Conservation (phyloP, 2,329 filamentous ascomycete species). For the Grosmannia huntii region DNA sequence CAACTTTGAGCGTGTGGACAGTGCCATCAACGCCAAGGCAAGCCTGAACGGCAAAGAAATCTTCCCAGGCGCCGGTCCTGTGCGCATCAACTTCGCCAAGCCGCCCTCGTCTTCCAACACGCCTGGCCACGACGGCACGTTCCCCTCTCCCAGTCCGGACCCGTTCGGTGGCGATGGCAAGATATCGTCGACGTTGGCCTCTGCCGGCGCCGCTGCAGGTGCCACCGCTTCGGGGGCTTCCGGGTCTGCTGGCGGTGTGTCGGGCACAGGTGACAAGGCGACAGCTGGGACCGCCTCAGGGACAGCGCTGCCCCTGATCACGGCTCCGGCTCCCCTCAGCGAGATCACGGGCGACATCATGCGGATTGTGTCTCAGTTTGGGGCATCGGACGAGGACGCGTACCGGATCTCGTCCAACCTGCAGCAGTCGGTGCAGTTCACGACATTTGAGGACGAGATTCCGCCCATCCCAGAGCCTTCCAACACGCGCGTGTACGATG, state of each 20-base stretch:
- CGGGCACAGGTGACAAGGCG: neutral
- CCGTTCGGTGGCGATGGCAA: conserved; percentile 47
- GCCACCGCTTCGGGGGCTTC: conserved; percentile 1
- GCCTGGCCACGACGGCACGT: conserved; percentile 76
- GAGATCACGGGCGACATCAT: conserved; percentile 77
- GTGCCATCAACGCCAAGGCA: conserved; percentile 77
- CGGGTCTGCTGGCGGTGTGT: conserved; percentile 20
- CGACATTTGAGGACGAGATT: conserved; percentile 66
- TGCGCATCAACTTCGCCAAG: conserved; percentile 95
- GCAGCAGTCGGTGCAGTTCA: conserved; percentile 63
- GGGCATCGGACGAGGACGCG: conserved; percentile 68
- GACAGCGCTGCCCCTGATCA: conserved; percentile 29
- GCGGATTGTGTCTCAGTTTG: conserved; percentile 78
- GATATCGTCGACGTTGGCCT: conserved; percentile 4
- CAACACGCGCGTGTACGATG: conserved; percentile 81
- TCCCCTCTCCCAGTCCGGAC: conserved; percentile 83
- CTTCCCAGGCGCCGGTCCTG: conserved; percentile 88
- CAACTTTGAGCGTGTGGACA: conserved; percentile 87
- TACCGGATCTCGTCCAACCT: conserved; percentile 60
- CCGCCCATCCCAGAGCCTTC: conserved; percentile 80
- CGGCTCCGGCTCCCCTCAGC: conserved; percentile 57
- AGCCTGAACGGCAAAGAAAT: conserved; percentile 94
- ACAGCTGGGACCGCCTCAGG: conserved; percentile 17
- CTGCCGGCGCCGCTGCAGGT: conserved; percentile 7
- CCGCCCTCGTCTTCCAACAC: conserved; percentile 83